Evolutionary conservation across 2,329 filamentous ascomycete species (phyloP), one percentile per base, ranked within the genome.

Genomic region (Fusarium subglutinans): DNA sequence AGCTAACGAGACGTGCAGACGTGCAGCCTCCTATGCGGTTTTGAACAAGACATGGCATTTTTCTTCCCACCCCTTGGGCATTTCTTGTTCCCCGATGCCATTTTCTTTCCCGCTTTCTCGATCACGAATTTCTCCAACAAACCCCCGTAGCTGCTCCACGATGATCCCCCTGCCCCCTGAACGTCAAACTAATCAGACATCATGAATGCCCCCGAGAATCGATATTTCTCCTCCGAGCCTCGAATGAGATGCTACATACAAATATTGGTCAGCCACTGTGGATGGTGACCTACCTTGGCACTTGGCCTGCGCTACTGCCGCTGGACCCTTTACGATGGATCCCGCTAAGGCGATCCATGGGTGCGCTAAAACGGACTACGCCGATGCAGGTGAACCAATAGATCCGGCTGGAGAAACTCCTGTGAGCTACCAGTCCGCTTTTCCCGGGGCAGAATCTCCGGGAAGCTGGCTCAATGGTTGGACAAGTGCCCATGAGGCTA

Each of bases 361-460:
- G 30, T 30, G 30, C 67, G 43, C 66, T 70, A 70, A 70, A 14
- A 18, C 33, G n/a, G 18, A 35, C 37, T 17, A 66, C 41, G 15
- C 22, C 33, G 10, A 8, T 43, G 12, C 17, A 55, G 10, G 10
- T 8, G 28, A 60, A 13, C 67, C 67, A 70, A 66, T 70, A 12
- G 26, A 18, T 6, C 3, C 24, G 11, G 13, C 14, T 28, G 67
- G 67, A 70, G 43, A 7, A 24, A 9, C 66, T 66, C 59, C 59
- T 45, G 22, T 10, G 24, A 48, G 53, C 33, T 12, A 26, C 18
- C 5, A 10, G 17, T 2, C 64, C 61, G 24, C 62, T 57, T 63
- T 54, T 62, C n/a, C 18, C 73, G 73, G 73, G 62, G 48, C 66
- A 73, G 53, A 68, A 57, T 28, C 66, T 75, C 73, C 73, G 73